These are phyloP conservation scores for Saturnispora gosingensis DNA, from an alignment of 805 yeast species.

Conservation along the genomic window DNA sequence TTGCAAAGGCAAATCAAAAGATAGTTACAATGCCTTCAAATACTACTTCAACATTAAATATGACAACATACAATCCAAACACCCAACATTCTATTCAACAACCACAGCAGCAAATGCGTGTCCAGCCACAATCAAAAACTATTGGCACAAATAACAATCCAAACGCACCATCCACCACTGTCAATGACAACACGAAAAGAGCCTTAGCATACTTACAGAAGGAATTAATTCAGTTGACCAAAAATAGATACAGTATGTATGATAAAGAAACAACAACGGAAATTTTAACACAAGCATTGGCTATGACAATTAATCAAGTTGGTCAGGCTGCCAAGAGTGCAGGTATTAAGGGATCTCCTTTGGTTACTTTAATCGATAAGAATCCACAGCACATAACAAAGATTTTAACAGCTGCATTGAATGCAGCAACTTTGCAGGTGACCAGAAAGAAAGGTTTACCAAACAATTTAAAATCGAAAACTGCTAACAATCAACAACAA, in stretches of 20 bases:
- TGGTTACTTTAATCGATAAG: constrained; percentile 67
- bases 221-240: constrained; percentile 71
- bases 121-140: constrained; percentile 9
- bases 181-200: constrained; percentile 51
- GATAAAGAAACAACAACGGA: constrained; percentile 78
- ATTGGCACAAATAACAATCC: constrained; percentile 4
- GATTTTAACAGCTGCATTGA: constrained; percentile 70
- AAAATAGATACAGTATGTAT: constrained; percentile 56
- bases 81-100: background rate
- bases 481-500: background rate
- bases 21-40: background rate
- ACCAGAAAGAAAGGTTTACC: constrained; percentile 44
- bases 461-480: constrained; percentile 14
- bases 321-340: constrained; percentile 81
- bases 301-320: constrained; percentile 86
- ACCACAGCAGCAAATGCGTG: background rate
- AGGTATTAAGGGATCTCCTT: constrained; percentile 70
- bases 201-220: constrained; percentile 79
- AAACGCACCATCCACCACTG: constrained; percentile 4
- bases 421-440: constrained; percentile 60
- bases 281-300: constrained; percentile 80
- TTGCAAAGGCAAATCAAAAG: constrained; percentile 5
- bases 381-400: constrained; percentile 75
- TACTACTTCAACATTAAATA: background rate
- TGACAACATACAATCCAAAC: constrained; percentile 16